These are phyloP conservation scores for Microsporum ferrugineum DNA, from an alignment of 2,329 filamentous ascomycete genomes.

Conservation along the genomic window DNA sequence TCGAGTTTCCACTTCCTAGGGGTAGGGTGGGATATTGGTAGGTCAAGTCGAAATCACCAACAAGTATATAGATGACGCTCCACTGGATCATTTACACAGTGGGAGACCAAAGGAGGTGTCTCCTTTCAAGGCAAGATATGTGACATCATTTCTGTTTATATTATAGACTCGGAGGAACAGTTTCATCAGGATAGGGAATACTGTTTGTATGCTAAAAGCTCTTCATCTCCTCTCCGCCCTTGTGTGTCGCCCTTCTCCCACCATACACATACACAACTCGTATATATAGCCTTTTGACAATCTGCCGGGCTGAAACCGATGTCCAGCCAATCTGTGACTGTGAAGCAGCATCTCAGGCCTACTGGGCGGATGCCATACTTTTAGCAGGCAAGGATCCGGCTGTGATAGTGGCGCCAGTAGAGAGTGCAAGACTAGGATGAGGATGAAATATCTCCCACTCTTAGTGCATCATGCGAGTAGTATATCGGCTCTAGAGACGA, in stretches of 20 bases:
- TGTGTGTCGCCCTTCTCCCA: background rate
- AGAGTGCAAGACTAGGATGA: background rate
- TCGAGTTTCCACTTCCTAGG: too few species aligned
- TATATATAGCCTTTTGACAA: background rate
- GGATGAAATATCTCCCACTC: background rate
- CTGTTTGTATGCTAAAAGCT: background rate
- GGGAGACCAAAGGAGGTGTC: too few species aligned
- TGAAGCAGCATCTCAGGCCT: background rate
- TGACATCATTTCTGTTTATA: background rate
- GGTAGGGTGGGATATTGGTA: too few species aligned
- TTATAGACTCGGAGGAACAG: background rate
- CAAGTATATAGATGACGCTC: too few species aligned
- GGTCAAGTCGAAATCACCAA: too few species aligned
- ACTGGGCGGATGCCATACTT: background rate
- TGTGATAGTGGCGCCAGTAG: constrained; percentile 2
- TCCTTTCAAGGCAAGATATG: too few species aligned
- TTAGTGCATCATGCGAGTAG: background rate
- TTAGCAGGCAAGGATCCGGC: background rate
- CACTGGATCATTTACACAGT: too few species aligned
- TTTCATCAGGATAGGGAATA: background rate
- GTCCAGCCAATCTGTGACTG: background rate
- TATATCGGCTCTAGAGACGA: background rate
- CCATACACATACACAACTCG: background rate
- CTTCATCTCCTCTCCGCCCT: background rate
- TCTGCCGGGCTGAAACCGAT: background rate